These are phyloP conservation scores for Paxillus involutus DNA, from an alignment of 768 basidiomycete species.

Conservation along the genomic window DNA sequence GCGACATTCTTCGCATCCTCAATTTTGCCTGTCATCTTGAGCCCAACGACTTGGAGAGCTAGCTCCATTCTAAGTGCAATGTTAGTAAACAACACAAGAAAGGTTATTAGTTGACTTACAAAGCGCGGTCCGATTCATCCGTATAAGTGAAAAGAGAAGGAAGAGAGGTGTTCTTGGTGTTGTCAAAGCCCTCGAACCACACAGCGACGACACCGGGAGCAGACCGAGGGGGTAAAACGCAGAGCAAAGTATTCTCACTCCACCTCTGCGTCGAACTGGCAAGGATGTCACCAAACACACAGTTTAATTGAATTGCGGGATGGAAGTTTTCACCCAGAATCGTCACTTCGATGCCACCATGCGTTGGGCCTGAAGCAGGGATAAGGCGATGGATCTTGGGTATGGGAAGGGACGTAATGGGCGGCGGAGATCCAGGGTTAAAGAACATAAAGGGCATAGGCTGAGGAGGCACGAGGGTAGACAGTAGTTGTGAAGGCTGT, in stretches of 20 bases:
- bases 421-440: slow-evolving; percentile 47
- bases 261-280: slow-evolving; percentile 87
- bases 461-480: slow-evolving; percentile 33
- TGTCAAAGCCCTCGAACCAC: slow-evolving; percentile 77
- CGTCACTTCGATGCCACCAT: slow-evolving; percentile 94
- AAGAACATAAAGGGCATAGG: slow-evolving; percentile 64
- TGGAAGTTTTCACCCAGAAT: slow-evolving; percentile 91
- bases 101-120: slow-evolving; percentile 52
- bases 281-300: slow-evolving; percentile 81
- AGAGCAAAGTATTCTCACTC: slow-evolving; percentile 92
- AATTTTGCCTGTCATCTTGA: slow-evolving; percentile 96
- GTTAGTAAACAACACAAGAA: slow-evolving; percentile 11
- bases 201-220: slow-evolving; percentile 86
- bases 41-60: slow-evolving; percentile 89
- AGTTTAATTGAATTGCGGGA: slow-evolving; percentile 64
- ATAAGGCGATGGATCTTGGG: slow-evolving; percentile 86
- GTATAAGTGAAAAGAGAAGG: slow-evolving; percentile 84
- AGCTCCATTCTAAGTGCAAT: slow-evolving; percentile 77
- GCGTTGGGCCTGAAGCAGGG: slow-evolving; percentile 80
- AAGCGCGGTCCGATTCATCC: slow-evolving; percentile 84
- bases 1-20: slow-evolving; percentile 93
- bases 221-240: slow-evolving; percentile 81
- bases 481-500: slow-evolving; percentile 20
- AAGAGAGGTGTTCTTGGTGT: slow-evolving; percentile 51
- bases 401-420: slow-evolving; percentile 48